These are phyloP conservation scores for Vanrija sp. DNA, from an alignment of 1,284 basidiomycete species.

Conservation along the genomic window DNA sequence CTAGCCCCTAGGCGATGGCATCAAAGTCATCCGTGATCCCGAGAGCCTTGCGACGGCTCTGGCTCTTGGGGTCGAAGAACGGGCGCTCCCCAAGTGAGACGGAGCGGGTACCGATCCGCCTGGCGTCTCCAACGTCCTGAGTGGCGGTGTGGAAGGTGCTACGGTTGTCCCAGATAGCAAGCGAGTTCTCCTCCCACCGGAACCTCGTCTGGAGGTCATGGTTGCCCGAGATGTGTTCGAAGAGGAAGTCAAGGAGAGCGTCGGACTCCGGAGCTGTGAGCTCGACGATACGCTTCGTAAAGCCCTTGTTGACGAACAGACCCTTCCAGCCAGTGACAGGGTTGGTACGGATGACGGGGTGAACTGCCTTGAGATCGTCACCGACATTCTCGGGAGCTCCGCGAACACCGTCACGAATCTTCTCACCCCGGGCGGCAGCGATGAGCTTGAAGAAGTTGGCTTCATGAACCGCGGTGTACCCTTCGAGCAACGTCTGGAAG, in stretches of 20 bases:
- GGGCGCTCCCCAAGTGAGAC: constrained; percentile 64
- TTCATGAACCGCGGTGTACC: constrained; percentile 56
- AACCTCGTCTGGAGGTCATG: constrained; percentile 62
- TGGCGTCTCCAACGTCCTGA: too few species aligned
- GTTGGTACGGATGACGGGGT: constrained; percentile 51
- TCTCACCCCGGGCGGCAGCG: background rate
- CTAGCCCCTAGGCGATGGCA: too few species aligned
- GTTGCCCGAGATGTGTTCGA: constrained; percentile 51
- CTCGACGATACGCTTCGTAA: constrained; percentile 62
- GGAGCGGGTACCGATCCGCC: constrained; percentile 55
- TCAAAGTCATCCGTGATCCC: background rate
- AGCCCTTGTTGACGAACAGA: constrained; percentile 62
- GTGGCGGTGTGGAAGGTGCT: constrained; percentile 37
- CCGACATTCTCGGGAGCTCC: constrained; percentile 62
- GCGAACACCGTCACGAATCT: constrained; percentile 29
- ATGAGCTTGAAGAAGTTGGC: constrained; percentile 54
- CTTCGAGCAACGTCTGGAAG: constrained; percentile 34
- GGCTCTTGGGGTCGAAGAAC: constrained; percentile 50
- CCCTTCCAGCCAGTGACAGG: constrained; percentile 72
- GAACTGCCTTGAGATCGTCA: constrained; percentile 58
- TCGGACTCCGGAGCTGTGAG: constrained; percentile 58
- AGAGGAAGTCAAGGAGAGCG: constrained; percentile 24
- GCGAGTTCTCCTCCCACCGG: constrained; percentile 47
- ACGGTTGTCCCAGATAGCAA: constrained; percentile 37
- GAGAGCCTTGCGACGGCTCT: constrained; percentile 19